Evolutionary conservation across 306 rosid genomes (phyloP), one percentile per base, ranked within the genome.

Genomic region (Gleditsia sinensis): DNA sequence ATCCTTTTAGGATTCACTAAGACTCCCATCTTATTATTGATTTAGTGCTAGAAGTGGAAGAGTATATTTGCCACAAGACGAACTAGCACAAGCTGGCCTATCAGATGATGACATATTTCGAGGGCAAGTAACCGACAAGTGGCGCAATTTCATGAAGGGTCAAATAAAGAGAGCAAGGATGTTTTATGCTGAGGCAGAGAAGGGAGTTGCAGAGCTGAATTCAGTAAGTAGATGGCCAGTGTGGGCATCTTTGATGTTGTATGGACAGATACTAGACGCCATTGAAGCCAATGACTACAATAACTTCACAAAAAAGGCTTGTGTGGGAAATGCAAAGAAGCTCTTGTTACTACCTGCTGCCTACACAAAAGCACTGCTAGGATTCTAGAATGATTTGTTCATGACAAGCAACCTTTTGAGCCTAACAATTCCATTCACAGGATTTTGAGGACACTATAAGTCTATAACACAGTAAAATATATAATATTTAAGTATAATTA

Each of bases 231-330:
- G 97, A 83, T 89, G 93, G 96, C 97, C 97, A 17, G 97, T 93
- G 0, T 89, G 89, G 96, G 90, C 96, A 20, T 93, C 98, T 6
- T 53, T 93, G 79, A 66, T 93, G 75, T 84, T 91, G 64, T 93
- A 93, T 78, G 73, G 84, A 67, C 96, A 91, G 78, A 93, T 91
- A 70, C 77, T 91, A 46, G 97, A 93, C 80, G 81, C 93, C 12
- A 93, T 93, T 76, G 98, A 91, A 83, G 96, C 98, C 34, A 93
- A 93, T 80, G 97, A 91, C 49, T 93, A 87, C 54, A 88, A 91
- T 73, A 93, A 89, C 81, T 89, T 91, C 81, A 93, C 93, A 21
- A 88, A 87, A 82, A 78, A 96, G 40, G 97, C 96, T 67, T 91
- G 85, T 67, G 96, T 89, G 2, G 89, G 93, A 37, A 91, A 91